A percentile compares a stretch with the other conserved stretches of the same genome.
phyloP scores from a whole-genome alignment of 129 eudicot genomes.

The Artemisia annua region DNA sequence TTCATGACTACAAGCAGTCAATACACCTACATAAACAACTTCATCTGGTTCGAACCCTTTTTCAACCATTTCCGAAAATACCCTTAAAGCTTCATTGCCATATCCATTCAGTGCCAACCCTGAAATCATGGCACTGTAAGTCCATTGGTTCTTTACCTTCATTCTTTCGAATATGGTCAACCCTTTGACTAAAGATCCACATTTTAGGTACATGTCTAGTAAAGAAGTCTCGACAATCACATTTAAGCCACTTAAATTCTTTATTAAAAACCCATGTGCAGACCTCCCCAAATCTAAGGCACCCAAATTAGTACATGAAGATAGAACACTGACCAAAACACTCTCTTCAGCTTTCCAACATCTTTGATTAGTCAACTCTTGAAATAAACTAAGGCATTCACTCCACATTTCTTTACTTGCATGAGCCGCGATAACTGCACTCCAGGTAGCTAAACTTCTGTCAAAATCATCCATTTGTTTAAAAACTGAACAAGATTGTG shows the following conservation, averaged over 20 bases:
- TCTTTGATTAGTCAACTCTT: constrained; percentile 32
- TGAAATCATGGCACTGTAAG: constrained; percentile 51
- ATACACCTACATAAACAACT: constrained; percentile 45
- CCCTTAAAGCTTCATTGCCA: constrained; percentile 43
- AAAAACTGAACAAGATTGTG: constrained; percentile 40
- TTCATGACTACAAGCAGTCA: constrained; percentile 45
- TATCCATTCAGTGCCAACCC: constrained; percentile 47
- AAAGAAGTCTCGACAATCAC: constrained; percentile 49
- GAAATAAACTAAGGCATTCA: constrained; percentile 43
- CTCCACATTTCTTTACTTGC: constrained; percentile 45
- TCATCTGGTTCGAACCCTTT: constrained; percentile 45
- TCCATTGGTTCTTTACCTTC: constrained; percentile 41
- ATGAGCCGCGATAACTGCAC: constrained; percentile 50
- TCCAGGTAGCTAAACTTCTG: constrained; percentile 51
- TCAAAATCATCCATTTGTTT: constrained; percentile 32
- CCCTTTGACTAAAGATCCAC: constrained; percentile 42
- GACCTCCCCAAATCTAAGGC: constrained; percentile 42
- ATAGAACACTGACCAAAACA: constrained; percentile 44
- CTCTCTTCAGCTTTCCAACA: constrained; percentile 54
- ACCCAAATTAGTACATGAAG: constrained; percentile 49
- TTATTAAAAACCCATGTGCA: constrained; percentile 41
- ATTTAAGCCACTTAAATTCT: constrained; percentile 42
- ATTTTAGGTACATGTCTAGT: constrained; percentile 49
- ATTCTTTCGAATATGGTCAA: constrained; percentile 37
- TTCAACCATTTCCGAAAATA: constrained; percentile 39